Evolutionary conservation across 345 rosid species (phyloP).

Genomic region (Populus ilicifolia): DNA sequence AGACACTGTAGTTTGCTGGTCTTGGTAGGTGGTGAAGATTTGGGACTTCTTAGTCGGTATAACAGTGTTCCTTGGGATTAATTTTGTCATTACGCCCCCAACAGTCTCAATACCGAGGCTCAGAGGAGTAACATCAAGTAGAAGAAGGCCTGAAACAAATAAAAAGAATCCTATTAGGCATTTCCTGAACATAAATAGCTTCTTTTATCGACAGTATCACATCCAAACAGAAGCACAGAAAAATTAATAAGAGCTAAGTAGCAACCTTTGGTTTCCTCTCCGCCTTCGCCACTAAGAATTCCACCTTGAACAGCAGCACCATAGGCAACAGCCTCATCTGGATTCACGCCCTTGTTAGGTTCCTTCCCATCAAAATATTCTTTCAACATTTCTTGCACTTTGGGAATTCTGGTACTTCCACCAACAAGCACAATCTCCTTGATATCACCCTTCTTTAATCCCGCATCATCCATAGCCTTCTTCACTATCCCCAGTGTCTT

Average conservation of each 20-base stretch:
- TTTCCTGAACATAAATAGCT: no score
- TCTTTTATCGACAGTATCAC: no score
- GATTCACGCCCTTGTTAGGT: conserved; percentile 46
- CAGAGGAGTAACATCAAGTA: conserved; percentile 49
- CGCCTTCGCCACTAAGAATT: conserved; percentile 46
- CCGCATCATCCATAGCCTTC: conserved; percentile 47
- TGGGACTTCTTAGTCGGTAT: conserved; percentile 49
- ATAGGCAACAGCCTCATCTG: conserved; percentile 61
- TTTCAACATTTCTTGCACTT: conserved; percentile 46
- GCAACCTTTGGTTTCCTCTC: conserved; percentile 41
- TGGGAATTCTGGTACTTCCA: conserved; percentile 57
- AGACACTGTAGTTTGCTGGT: conserved; percentile 46
- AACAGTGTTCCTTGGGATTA: conserved; percentile 51
- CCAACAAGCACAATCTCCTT: conserved; percentile 62
- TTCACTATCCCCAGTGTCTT: conserved; percentile 48
- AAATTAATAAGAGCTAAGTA: no score
- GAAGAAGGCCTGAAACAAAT: conserved; percentile 33
- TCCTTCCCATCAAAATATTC: conserved; percentile 55
- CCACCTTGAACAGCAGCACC: conserved; percentile 63
- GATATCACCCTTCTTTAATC: conserved; percentile 35
- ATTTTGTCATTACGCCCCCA: conserved; percentile 58
- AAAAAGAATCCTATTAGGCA: not conserved
- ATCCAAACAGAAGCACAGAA: no score
- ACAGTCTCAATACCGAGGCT: conserved; percentile 54
- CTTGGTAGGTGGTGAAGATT: conserved; percentile 45